Evolutionary conservation across 768 basidiomycete genomes (phyloP).

Genomic region (Termitomyces heimii): DNA sequence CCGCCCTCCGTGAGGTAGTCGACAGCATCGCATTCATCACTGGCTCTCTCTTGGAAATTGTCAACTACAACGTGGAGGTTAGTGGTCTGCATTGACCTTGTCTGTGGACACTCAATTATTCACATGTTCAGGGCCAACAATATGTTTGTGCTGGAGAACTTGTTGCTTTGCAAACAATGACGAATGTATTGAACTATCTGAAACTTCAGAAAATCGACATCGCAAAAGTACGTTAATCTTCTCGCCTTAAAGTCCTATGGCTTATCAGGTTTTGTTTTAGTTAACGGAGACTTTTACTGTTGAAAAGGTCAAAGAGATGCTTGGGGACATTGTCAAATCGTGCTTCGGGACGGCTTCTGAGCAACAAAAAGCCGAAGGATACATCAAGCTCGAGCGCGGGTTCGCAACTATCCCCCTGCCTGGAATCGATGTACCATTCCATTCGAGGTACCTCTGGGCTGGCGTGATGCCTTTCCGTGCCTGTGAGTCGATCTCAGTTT

Average conservation of each 20-base stretch:
- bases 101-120: not conserved
- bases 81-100: conserved; percentile 9
- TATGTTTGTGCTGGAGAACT: conserved; percentile 99
- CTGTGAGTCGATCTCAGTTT: conserved; percentile 48
- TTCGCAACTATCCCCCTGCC: conserved; percentile 94
- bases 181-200: conserved; percentile 93
- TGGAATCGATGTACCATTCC: conserved; percentile 99
- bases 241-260: not conserved
- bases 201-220: conserved; percentile 97
- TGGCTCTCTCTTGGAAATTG: conserved; percentile 88
- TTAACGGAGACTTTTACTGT: conserved; percentile 82
- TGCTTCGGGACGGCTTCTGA: conserved; percentile 73
- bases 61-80: conserved; percentile 94
- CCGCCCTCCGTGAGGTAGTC: conserved; percentile 95
- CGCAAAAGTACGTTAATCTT: conserved; percentile 46
- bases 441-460: conserved; percentile 98
- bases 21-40: conserved; percentile 79
- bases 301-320: conserved; percentile 96
- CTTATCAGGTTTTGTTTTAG: conserved; percentile 29
- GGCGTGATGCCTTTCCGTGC: conserved; percentile 97
- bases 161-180: conserved; percentile 86
- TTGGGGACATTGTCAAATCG: conserved; percentile 83
- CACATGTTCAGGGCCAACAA: conserved; percentile 80
- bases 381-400: conserved; percentile 93
- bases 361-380: conserved; percentile 76